Conservation (phyloP, 495 filamentous ascomycete species). For the Podospora appendiculata region DNA sequence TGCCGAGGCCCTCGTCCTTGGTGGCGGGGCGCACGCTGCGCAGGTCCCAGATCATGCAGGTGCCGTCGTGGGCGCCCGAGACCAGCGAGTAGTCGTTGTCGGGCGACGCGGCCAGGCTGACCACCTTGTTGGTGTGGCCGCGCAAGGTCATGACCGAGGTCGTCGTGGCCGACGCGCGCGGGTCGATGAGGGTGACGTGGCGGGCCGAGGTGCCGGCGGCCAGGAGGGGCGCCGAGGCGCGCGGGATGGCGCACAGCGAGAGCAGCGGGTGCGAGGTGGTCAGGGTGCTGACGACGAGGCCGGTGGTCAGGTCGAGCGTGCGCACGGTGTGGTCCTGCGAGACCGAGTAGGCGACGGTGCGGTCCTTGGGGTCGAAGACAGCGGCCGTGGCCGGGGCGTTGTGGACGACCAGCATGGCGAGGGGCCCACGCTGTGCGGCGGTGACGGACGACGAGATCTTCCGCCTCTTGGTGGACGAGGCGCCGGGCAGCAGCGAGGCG, state of each 20-base stretch:
- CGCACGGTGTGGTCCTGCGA: slow-evolving; percentile 84
- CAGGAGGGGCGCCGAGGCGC: slow-evolving; percentile 45
- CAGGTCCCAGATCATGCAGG: slow-evolving; percentile 88
- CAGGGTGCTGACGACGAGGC: slow-evolving; percentile 63
- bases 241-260: slow-evolving; percentile 60
- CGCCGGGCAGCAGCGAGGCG: slow-evolving; percentile 54
- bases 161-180: slow-evolving; percentile 61
- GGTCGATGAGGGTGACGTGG: slow-evolving; percentile 85
- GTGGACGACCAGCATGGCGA: slow-evolving; percentile 65
- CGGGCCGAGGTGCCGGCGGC: slow-evolving; percentile 81
- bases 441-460: slow-evolving; percentile 60
- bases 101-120: slow-evolving; percentile 60
- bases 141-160: slow-evolving; percentile 80
- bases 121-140: slow-evolving; percentile 81
- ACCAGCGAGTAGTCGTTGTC: slow-evolving; percentile 72
- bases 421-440: slow-evolving; percentile 68
- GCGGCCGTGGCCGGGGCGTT: slow-evolving; percentile 62
- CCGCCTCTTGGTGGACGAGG: slow-evolving; percentile 61
- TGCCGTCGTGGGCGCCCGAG: slow-evolving; percentile 81
- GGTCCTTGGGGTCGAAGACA: slow-evolving; percentile 75
- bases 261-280: slow-evolving; percentile 76
- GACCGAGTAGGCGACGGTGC: slow-evolving; percentile 80
- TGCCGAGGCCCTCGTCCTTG: slow-evolving; percentile 47
- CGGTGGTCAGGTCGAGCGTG: slow-evolving; percentile 85
- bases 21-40: slow-evolving; percentile 61